Conservation (phyloP, 805 yeast genomes). For the Dipodascus albidus region DNA sequence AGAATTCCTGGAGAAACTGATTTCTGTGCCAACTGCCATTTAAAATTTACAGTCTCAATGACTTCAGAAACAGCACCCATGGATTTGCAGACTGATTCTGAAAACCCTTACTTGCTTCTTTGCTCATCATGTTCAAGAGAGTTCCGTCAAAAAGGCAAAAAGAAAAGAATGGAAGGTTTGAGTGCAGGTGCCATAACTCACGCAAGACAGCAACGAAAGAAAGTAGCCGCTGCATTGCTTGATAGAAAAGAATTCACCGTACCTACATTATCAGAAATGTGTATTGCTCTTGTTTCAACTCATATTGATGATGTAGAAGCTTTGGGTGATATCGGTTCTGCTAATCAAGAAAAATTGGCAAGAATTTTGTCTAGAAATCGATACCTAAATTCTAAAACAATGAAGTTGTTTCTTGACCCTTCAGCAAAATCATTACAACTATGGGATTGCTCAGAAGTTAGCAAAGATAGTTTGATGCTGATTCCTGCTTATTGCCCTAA, state of each 20-base stretch:
- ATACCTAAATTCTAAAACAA: constrained; percentile 59
- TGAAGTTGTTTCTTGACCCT: constrained; percentile 61
- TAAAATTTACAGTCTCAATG: constrained; percentile 49
- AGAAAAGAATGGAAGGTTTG: constrained; percentile 31
- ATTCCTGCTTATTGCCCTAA: constrained; percentile 75
- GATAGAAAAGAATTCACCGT: constrained; percentile 61
- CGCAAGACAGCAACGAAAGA: constrained; percentile 65
- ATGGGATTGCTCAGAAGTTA: constrained; percentile 86
- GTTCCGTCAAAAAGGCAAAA: constrained; percentile 32
- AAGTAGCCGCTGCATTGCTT: constrained; percentile 72
- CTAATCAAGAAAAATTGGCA: constrained; percentile 60
- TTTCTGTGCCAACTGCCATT: constrained; percentile 51
- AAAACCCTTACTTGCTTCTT: constrained; percentile 28
- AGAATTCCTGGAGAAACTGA: constrained; percentile 39
- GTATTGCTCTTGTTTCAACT: constrained; percentile 55
- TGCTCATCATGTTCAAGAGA: constrained; percentile 44
- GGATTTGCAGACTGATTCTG: constrained; percentile 25
- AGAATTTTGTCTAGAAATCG: constrained; percentile 74
- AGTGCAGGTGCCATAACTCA: constrained; percentile 43
- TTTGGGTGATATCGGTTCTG: constrained; percentile 75
- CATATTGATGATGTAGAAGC: constrained; percentile 67
- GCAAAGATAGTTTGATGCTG: constrained; percentile 49
- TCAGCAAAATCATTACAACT: constrained; percentile 48
- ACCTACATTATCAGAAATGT: constrained; percentile 61
- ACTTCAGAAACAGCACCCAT: constrained; percentile 36